Percentiles rank a stretch among this genome's conserved stretches.
phyloP scores from a whole-genome alignment of 2,329 filamentous ascomycete species.

The Paecilomyces dactylethromorphus region DNA sequence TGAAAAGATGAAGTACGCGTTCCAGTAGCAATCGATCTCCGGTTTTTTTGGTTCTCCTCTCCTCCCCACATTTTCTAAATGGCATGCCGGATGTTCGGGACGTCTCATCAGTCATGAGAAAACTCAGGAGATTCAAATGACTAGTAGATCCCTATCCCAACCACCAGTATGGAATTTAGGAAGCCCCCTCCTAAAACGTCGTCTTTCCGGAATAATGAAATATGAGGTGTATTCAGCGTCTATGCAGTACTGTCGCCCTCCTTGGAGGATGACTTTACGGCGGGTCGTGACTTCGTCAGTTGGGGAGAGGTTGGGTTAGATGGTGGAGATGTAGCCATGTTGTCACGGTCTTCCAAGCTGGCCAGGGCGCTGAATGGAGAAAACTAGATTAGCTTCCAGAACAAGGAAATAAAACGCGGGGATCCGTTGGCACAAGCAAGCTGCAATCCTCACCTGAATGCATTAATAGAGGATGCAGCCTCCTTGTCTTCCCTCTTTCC shows the following conservation, averaged over 20 bases:
- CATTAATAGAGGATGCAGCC: slow-evolving; percentile 69
- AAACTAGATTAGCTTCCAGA: slow-evolving; percentile 1
- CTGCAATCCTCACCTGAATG: slow-evolving; percentile 70
- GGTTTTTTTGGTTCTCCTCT: slow-evolving; percentile 1
- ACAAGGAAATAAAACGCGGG: slow-evolving; percentile 6
- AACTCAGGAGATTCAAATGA: too few relatives aligned
- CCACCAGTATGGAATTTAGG: neutral
- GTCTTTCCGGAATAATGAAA: slow-evolving; percentile 25
- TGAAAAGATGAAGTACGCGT: slow-evolving; percentile 24
- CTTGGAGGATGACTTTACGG: slow-evolving; percentile 37
- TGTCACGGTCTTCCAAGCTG: slow-evolving; percentile 39
- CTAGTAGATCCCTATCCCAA: neutral
- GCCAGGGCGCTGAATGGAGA: slow-evolving; percentile 37
- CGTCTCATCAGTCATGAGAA: neutral
- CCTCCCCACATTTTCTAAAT: neutral
- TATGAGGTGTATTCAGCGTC: slow-evolving; percentile 10
- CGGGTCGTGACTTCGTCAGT: slow-evolving; percentile 40
- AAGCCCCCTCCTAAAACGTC: slow-evolving; percentile 12
- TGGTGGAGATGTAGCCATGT: slow-evolving; percentile 42
- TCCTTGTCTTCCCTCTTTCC: slow-evolving; percentile 57
- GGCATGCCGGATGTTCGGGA: neutral
- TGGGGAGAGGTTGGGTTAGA: slow-evolving; percentile 43
- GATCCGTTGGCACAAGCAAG: neutral
- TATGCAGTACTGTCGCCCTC: slow-evolving; percentile 34
- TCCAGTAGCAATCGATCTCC: slow-evolving; percentile 9